These are phyloP conservation scores for Boletus rubroflammeus DNA, from an alignment of 768 basidiomycete species.

Conservation along the genomic window DNA sequence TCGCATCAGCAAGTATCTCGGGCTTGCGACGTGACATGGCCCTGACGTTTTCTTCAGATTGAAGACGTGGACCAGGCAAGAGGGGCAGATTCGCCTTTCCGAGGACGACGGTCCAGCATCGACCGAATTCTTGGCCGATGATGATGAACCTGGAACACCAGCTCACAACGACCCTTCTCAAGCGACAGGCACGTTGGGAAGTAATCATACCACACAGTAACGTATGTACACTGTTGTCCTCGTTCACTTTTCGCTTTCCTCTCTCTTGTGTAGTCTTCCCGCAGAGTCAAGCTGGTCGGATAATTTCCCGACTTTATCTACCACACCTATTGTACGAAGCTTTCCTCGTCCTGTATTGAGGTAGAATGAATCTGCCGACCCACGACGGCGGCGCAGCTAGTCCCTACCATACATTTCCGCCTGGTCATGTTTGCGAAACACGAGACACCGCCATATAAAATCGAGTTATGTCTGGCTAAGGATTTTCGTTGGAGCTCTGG, in stretches of 20 bases:
- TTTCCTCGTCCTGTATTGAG: neutral
- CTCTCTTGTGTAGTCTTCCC: neutral
- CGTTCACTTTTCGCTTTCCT: neutral
- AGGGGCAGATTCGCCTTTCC: constrained; percentile 64
- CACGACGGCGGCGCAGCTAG: neutral
- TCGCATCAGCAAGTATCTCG: constrained; percentile 52
- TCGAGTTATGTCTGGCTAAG: neutral
- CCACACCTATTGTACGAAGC: neutral
- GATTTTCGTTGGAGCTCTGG: neutral
- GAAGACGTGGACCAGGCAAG: constrained; percentile 48
- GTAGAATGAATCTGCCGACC: neutral
- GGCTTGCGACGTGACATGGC: neutral
- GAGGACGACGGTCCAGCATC: constrained; percentile 71
- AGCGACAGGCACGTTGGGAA: constrained; percentile 8
- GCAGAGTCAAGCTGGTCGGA: neutral
- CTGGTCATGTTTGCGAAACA: neutral
- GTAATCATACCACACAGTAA: constrained; percentile 1
- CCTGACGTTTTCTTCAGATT: constrained; percentile 38
- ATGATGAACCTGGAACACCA: constrained; percentile 43
- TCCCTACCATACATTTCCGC: neutral
- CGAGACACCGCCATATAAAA: neutral
- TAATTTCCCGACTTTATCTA: neutral
- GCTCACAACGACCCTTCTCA: constrained; percentile 25
- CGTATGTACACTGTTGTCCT: neutral
- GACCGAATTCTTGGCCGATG: constrained; percentile 59